Evolutionary conservation across 805 yeast genomes (phyloP), one percentile per base, ranked within the genome.

Genomic region (Wickerhamiella kazuoi): DNA sequence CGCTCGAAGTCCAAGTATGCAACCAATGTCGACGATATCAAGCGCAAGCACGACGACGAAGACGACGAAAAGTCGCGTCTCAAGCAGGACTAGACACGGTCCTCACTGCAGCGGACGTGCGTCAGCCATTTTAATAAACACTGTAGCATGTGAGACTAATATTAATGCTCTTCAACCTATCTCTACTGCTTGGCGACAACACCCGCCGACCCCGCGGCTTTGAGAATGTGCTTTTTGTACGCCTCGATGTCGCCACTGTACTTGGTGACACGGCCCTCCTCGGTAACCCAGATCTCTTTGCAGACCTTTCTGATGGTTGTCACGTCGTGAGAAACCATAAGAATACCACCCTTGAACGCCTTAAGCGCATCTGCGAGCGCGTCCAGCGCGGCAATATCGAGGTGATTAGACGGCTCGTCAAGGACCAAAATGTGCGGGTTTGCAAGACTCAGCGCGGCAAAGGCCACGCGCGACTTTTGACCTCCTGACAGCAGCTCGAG

Each of bases 261-360:
- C 57, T 76, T 76, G 50, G 63, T 67, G 29, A 87, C 95, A 2
- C 73, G 66, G 41, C 87, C 90, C 41, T 74, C 69, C 55, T 90
- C 98, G 58, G 93, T 78, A 34, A 84, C 93, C 95, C 95, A 87
- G 44, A 90, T 81, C 58, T 90, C 94, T 43, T 79, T 76, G 65
- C 96, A 83, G 11, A 87, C 95, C 40, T 72, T 69, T 50, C 79
- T 74, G 51, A 90, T 90, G 54, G 87, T 79, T 21, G 84, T 67
- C 34, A 90, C 96, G 67, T 90, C 99, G 69, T 90, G 98, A 38
- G 94, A 80, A 43, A 90, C 98, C 95, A 90, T 84, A 50, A 90
- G 68, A 20, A 90, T 79, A 59, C 98, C 98, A 56, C 98, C 98
- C 53, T 82, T 72, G 69, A 86, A 90, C 44, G 72, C 74, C 45